These are phyloP conservation scores for Ilyonectria sp. DNA, from an alignment of 2,329 filamentous ascomycete species.

Conservation along the genomic window DNA sequence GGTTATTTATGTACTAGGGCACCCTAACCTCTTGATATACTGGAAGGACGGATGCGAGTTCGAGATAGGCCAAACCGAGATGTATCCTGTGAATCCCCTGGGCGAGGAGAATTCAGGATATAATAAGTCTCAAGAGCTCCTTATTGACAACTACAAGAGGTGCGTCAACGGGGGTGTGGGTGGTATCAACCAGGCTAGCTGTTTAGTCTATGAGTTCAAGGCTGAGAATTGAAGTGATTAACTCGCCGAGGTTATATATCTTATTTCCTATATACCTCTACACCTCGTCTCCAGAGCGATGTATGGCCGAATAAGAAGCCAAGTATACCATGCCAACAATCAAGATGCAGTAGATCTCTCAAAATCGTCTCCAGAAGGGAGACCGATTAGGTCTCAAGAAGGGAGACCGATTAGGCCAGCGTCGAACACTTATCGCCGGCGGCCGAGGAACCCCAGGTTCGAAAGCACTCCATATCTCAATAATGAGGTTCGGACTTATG, in stretches of 20 bases:
- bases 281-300: neutral
- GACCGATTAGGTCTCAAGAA: neutral
- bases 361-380: neutral
- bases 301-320: neutral
- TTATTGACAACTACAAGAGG: constrained; percentile 5
- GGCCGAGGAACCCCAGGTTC: neutral
- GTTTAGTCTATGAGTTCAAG: constrained; percentile 14
- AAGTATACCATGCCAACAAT: neutral
- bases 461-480: too few relatives aligned
- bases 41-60: constrained; percentile 15
- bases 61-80: constrained; percentile 10
- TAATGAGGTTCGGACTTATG: neutral
- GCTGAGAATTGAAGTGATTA: neutral
- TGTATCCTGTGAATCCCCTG: neutral
- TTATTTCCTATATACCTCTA: neutral
- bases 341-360: neutral
- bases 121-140: neutral
- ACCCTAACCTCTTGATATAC: neutral
- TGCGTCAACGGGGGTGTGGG: constrained; percentile 7
- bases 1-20: too few relatives aligned
- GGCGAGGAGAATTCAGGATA: neutral
- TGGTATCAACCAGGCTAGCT: neutral
- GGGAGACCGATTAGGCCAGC: neutral
- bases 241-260: neutral
- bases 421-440: neutral